phyloP scores from a whole-genome alignment of 2,329 filamentous ascomycete genomes.

The Fusarium proliferatum region DNA sequence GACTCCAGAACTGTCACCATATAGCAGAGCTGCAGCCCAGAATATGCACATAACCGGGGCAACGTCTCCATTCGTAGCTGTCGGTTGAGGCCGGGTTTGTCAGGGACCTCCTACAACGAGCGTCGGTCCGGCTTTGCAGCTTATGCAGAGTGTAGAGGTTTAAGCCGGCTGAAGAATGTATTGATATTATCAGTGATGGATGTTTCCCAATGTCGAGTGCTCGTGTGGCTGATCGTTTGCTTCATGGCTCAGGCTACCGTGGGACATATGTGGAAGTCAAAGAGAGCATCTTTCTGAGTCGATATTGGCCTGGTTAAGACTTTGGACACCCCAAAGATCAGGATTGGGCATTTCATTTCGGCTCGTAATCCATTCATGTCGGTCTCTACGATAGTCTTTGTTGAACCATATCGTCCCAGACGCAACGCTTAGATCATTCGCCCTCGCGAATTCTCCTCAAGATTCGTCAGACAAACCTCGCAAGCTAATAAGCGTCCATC shows the following conservation, averaged over 20 bases:
- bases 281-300: background rate
- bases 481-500: slow-evolving; percentile 11
- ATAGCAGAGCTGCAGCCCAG: slow-evolving; percentile 26
- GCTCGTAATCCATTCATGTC: background rate
- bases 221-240: slow-evolving; percentile 1
- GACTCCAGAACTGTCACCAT: slow-evolving; percentile 15
- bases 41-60: slow-evolving; percentile 29
- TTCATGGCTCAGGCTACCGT: slow-evolving; percentile 15
- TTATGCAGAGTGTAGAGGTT: background rate
- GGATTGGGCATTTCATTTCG: background rate
- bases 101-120: background rate
- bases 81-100: slow-evolving; percentile 7
- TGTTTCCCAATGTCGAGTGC: background rate
- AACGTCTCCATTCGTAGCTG: slow-evolving; percentile 15
- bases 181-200: background rate
- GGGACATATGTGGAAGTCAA: slow-evolving; percentile 14
- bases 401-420: background rate
- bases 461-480: background rate
- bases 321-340: background rate
- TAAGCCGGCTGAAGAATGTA: background rate
- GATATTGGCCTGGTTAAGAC: background rate
- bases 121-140: background rate
- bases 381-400: background rate
- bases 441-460: background rate
- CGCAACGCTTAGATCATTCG: background rate